These are phyloP conservation scores for Malus hybrid DNA, from an alignment of 331 rosid species.

Conservation along the genomic window DNA sequence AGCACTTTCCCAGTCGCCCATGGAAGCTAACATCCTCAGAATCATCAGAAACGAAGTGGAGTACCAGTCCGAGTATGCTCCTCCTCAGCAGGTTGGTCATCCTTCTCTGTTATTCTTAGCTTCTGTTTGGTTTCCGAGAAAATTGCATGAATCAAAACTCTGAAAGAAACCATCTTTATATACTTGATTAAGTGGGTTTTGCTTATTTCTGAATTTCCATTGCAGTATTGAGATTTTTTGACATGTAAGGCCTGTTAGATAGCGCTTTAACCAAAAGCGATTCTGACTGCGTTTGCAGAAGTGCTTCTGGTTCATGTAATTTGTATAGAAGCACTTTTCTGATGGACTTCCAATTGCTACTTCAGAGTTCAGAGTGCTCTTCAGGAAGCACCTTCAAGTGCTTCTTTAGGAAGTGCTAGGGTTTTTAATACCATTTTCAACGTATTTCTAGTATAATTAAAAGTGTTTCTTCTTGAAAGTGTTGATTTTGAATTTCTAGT, in stretches of 20 bases:
- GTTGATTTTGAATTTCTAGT: not conserved
- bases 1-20: constrained; percentile 42
- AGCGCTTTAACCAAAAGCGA: too few species aligned
- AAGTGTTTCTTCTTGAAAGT: too few species aligned
- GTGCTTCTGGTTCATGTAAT: too few species aligned
- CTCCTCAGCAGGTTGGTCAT: constrained; percentile 56
- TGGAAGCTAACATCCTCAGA: constrained; percentile 62
- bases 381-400: too few species aligned
- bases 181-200: not conserved
- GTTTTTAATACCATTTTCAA: too few species aligned
- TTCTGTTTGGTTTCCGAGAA: not conserved
- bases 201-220: not conserved
- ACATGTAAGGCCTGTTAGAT: too few species aligned
- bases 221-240: not conserved
- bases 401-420: too few species aligned
- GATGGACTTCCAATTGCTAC: too few species aligned
- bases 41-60: constrained; percentile 47
- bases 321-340: too few species aligned
- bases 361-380: too few species aligned
- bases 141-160: not conserved
- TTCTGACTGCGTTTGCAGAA: too few species aligned
- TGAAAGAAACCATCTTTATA: not conserved
- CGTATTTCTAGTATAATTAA: too few species aligned
- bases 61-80: constrained; percentile 46
- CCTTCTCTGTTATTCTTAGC: not conserved